Evolutionary conservation across 805 yeast genomes (phyloP).

Genomic region (Barnettozyma vustinii): DNA sequence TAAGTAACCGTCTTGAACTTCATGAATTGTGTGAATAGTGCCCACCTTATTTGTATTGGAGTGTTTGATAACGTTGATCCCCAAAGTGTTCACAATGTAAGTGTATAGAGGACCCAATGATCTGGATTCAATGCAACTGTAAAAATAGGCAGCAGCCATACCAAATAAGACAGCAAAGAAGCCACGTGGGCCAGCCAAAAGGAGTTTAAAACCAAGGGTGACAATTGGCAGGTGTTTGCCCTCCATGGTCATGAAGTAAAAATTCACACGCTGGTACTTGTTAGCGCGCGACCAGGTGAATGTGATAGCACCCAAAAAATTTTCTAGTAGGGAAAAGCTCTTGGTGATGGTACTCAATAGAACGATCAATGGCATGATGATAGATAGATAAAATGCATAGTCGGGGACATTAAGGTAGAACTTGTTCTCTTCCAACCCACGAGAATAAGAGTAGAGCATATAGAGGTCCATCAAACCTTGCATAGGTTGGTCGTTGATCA

Average conservation of each 20-base stretch:
- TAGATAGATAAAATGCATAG: constrained; percentile 47
- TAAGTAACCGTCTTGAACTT: constrained; percentile 48
- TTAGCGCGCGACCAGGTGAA: constrained; percentile 55
- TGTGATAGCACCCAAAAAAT: constrained; percentile 48
- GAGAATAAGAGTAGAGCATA: constrained; percentile 51
- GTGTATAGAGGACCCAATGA: constrained; percentile 40
- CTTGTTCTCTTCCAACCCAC: constrained; percentile 49
- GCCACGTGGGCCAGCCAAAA: constrained; percentile 37
- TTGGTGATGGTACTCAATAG: constrained; percentile 28
- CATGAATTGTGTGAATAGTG: constrained; percentile 24
- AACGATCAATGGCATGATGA: constrained; percentile 44
- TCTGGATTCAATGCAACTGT: constrained; percentile 54
- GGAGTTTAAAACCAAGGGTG: constrained; percentile 36
- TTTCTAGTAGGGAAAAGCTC: constrained; percentile 27
- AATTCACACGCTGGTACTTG: constrained; percentile 45
- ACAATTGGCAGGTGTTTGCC: constrained; percentile 54
- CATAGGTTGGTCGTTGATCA: constrained; percentile 37
- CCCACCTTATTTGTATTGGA: constrained; percentile 28
- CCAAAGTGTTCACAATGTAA: constrained; percentile 20
- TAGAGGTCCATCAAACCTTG: constrained; percentile 47
- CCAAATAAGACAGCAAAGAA: constrained; percentile 44
- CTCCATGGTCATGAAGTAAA: constrained; percentile 50
- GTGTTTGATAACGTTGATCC: constrained; percentile 18
- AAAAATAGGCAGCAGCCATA: constrained; percentile 48
- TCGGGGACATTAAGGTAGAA: constrained; percentile 46